Conservation (phyloP, 139 green algal genomes). For the Asterochloris erici region DNA sequence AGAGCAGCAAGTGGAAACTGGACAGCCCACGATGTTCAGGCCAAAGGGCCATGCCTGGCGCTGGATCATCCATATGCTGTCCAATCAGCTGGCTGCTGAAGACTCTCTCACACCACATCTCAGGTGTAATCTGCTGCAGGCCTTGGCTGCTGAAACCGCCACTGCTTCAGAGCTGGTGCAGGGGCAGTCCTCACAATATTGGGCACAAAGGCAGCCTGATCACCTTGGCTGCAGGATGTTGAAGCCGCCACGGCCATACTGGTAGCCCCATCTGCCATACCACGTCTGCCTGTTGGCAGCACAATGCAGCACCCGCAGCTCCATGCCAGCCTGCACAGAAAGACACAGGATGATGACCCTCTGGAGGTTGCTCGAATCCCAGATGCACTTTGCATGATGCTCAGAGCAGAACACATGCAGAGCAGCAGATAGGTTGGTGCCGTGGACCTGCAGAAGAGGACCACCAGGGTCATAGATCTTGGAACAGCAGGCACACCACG, state of each 20-base stretch:
- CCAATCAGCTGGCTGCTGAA: too few relatives aligned
- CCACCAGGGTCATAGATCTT: not conserved
- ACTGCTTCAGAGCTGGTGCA: too few relatives aligned
- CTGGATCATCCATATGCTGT: too few relatives aligned
- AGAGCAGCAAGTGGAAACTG: too few relatives aligned
- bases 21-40: too few relatives aligned
- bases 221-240: conserved; percentile 48
- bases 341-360: not conserved
- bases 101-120: too few relatives aligned
- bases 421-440: not conserved
- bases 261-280: conserved; percentile 93
- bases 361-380: too few relatives aligned
- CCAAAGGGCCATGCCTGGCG: too few relatives aligned
- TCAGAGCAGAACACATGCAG: too few relatives aligned
- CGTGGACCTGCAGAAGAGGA: not conserved
- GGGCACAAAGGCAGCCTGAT: not conserved
- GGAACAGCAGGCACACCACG: not conserved
- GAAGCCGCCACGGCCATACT: conserved; percentile 84
- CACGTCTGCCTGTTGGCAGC: conserved; percentile 64
- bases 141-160: too few relatives aligned
- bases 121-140: too few relatives aligned
- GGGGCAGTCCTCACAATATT: not conserved
- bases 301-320: conserved; percentile 85
- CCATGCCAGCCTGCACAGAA: conserved; percentile 62
- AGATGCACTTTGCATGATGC: too few relatives aligned